A percentile compares a stretch with the other conserved stretches of the same genome.
phyloP scores from a whole-genome alignment of 1,284 basidiomycete species.

The Earliella scabrosa region DNA sequence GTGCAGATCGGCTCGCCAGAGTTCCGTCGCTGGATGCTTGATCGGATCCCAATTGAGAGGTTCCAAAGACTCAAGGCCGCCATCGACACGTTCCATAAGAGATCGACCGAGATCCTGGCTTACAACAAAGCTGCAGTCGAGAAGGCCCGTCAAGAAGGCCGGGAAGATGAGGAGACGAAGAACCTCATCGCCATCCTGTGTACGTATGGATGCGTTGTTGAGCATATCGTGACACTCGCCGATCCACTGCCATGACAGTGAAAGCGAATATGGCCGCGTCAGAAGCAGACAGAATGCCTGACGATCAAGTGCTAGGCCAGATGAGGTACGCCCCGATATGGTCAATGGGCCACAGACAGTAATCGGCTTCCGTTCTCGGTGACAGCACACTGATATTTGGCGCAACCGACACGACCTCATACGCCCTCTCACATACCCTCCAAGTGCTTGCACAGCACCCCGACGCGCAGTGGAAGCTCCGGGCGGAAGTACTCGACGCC shows the following conservation, averaged over 20 bases:
- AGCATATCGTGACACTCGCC: neutral
- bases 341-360: neutral
- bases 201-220: constrained; percentile 30
- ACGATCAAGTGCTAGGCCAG: constrained; percentile 32
- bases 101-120: constrained; percentile 8
- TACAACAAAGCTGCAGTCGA: constrained; percentile 1
- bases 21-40: neutral
- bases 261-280: constrained; percentile 27
- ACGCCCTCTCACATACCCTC: constrained; percentile 4
- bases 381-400: constrained; percentile 1
- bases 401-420: constrained; percentile 12
- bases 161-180: constrained; percentile 35
- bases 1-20: neutral
- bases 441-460: constrained; percentile 6
- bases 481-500: constrained; percentile 3
- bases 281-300: constrained; percentile 28
- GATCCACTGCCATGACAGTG: constrained; percentile 12
- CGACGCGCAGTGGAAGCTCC: constrained; percentile 1
- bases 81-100: neutral
- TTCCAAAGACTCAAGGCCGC: neutral
- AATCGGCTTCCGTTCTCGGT: neutral
- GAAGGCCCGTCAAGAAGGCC: constrained; percentile 36
- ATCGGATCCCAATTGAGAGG: neutral
- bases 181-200: constrained; percentile 48
- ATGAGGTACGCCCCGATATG: constrained; percentile 30